phyloP scores from a whole-genome alignment of 108 stramenopile species.

The Fistulifera solaris region DNA sequence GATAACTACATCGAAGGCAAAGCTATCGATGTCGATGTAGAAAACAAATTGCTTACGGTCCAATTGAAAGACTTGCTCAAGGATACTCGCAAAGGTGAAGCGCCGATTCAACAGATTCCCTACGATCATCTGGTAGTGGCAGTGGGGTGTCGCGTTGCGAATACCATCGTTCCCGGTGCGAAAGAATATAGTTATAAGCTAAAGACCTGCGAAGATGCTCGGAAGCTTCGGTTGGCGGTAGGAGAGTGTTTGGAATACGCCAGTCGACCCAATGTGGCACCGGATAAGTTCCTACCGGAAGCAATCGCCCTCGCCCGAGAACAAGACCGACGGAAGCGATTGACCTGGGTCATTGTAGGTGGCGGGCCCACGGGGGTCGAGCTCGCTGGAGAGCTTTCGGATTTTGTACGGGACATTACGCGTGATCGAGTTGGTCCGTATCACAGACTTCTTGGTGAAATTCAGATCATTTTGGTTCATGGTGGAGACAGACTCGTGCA shows the following conservation, averaged over 20 bases:
- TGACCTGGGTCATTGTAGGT: conserved; percentile 49
- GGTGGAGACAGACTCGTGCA: conserved; percentile 43
- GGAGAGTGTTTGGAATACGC: conserved; percentile 53
- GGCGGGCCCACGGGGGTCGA: conserved; percentile 75
- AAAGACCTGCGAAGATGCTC: conserved; percentile 46
- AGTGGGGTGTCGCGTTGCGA: conserved; percentile 34
- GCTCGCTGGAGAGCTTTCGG: conserved; percentile 53
- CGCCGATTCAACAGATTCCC: conserved; percentile 14
- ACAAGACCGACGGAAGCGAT: conserved; percentile 27
- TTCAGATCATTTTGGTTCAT: conserved; percentile 42
- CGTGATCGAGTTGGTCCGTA: conserved; percentile 29
- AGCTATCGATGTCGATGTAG: conserved; percentile 27
- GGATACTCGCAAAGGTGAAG: conserved; percentile 12
- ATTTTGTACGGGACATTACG: conserved; percentile 43
- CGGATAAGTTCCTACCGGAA: not conserved
- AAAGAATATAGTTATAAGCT: conserved; percentile 15
- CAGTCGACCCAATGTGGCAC: conserved; percentile 32
- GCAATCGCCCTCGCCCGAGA: not conserved
- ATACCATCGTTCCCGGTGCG: conserved; percentile 37
- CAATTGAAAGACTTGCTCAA: conserved; percentile 34
- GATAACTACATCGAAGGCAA: conserved; percentile 42
- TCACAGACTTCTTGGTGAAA: conserved; percentile 35
- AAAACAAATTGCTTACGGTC: conserved; percentile 29
- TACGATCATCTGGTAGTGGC: conserved; percentile 55
- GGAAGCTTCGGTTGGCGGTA: conserved; percentile 26